These are phyloP conservation scores for Solanum megistacrolobum DNA, from an alignment of 257 asterid genomes.

Conservation along the genomic window DNA sequence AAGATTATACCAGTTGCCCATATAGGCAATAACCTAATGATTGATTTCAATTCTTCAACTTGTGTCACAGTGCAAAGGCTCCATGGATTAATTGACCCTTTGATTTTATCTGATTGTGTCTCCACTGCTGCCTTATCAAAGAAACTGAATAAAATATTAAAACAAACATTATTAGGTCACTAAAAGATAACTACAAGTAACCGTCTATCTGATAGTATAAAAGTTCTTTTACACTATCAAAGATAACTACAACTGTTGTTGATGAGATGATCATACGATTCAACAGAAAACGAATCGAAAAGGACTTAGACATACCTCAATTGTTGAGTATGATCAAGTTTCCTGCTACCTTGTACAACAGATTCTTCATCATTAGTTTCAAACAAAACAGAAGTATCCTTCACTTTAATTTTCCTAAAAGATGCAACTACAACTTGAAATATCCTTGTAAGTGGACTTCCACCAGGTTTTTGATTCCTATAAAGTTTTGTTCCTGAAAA, in stretches of 20 bases:
- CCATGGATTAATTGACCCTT: conserved; percentile 31
- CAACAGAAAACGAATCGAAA: not conserved
- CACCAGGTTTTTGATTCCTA: conserved; percentile 54
- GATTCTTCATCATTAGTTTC: conserved; percentile 38
- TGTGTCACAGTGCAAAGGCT: conserved; percentile 60
- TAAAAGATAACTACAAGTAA: not conserved
- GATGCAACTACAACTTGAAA: conserved; percentile 51
- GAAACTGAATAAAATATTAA: conserved; percentile 26
- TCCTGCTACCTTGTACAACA: conserved; percentile 45
- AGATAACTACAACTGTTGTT: not conserved
- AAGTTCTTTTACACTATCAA: not conserved
- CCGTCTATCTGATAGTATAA: not conserved
- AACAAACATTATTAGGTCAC: not conserved
- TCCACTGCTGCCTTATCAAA: conserved; percentile 66
- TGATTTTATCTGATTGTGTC: conserved; percentile 28
- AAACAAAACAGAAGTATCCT: conserved; percentile 25
- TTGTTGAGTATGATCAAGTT: conserved; percentile 46
- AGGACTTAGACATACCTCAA: conserved; percentile 24
- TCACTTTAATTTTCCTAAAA: conserved; percentile 20
- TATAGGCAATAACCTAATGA: conserved; percentile 38
- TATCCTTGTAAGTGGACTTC: conserved; percentile 56
- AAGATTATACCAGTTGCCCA: conserved; percentile 66
- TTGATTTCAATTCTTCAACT: conserved; percentile 55
- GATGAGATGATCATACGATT: not conserved
- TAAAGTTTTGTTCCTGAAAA: conserved; percentile 47